Evolutionary conservation across 768 basidiomycete genomes (phyloP), one percentile per base, ranked within the genome.

Genomic region (Crassisporium funariophilum): DNA sequence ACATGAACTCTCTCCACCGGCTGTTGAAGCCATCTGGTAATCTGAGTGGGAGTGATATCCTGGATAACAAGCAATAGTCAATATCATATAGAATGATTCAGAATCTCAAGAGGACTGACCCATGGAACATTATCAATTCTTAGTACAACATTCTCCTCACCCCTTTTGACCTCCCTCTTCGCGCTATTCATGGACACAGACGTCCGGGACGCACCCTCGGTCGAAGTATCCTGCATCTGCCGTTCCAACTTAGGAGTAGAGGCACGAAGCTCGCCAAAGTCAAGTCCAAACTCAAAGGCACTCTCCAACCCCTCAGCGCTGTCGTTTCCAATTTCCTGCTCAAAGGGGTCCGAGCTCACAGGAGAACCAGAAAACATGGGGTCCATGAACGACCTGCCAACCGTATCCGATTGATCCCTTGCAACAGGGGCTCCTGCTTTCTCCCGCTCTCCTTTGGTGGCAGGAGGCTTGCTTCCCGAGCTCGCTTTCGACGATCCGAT

Each of bases 51-150:
- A 0, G 91, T 92, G 47, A 93, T 91, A 61, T 93, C 91, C 88
- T 91, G 47, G 2, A 46, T 20, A 41, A 27, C 49, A 22, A 17
- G 25, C 21, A 49, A 42, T 42, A 19, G 29, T 36, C 24, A 29
- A 50, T 17, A 43, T 35, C 34, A 46, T 36, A 41, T 5, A 25
- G 39, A 24, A 7, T 38, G 20, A 25, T 17, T 13, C 10, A 41
- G 23, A 39, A 22, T 17, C 23, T 41, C 42, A 33, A 40, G 33
- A 33, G n/a, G 15, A 59, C 79, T 34, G 58, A 90, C 88, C 90
- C 90, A 92, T 40, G 91, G 91, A 44, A 92, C 88, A 57, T 93
- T 92, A 62, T 92, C 91, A 54, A 93, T 87, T 19, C 91, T 74
- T 35, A 93, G 74, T 10, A 92, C 89, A 22, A 83, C 73, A 19